A percentile compares a stretch with the other conserved stretches of the same genome.
These are phyloP conservation scores for Groenewaldozyma sp. DNA, from an alignment of 1,139 yeast genomes.

Conservation along the genomic window DNA sequence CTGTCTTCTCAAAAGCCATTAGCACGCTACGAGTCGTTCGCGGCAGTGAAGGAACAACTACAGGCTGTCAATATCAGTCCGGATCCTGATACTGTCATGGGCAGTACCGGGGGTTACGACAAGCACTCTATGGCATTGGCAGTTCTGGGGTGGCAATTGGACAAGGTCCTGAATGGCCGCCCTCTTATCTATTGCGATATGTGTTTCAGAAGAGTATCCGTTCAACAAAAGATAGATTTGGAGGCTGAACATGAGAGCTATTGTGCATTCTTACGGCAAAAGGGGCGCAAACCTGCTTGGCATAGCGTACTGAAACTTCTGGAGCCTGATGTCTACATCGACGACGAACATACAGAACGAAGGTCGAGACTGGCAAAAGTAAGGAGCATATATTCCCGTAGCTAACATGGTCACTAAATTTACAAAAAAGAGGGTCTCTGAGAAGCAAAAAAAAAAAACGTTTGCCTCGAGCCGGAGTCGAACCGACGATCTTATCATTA, in stretches of 20 bases:
- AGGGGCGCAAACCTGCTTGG: neutral
- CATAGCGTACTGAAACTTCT: neutral
- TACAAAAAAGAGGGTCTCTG: too few relatives aligned
- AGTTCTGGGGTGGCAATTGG: constrained; percentile 1
- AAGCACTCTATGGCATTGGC: neutral
- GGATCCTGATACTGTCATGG: neutral
- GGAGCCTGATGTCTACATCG: neutral
- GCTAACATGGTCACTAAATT: too few relatives aligned
- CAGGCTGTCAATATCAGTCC: neutral
- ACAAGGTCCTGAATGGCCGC: neutral
- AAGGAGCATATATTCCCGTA: neutral
- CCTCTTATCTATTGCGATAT: neutral
- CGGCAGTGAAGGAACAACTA: neutral
- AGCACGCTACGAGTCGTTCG: neutral
- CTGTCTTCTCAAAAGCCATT: neutral
- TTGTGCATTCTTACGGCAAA: neutral
- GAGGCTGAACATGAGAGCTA: neutral
- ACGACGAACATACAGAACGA: neutral
- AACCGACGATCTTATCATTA: constrained; percentile 86
- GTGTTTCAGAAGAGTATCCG: constrained; percentile 1
- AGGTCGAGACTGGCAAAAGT: neutral
- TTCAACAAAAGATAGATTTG: neutral
- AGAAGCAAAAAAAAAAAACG: too few relatives aligned
- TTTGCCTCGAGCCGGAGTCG: constrained; percentile 73
- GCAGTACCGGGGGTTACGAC: neutral